Evolutionary conservation across 352 stramenopile genomes (phyloP), one percentile per base, ranked within the genome.

Genomic region (Ophiocytium majus): DNA sequence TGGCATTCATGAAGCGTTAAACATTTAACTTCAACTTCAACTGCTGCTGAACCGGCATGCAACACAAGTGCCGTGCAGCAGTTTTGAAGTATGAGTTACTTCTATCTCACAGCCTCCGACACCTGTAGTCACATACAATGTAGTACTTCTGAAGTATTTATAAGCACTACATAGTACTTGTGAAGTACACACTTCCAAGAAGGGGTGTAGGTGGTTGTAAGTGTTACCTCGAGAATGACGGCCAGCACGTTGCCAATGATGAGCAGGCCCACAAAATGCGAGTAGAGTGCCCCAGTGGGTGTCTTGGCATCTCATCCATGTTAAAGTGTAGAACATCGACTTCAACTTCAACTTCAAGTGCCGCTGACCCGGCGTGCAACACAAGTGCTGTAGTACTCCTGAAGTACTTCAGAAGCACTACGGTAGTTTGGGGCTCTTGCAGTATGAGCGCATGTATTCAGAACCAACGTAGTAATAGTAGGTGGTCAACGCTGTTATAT

Each of bases 161-260:
- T 5, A 57, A 57, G 43, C 43, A 57, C 43, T 14, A 57, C 14
- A 57, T 14, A 14, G 43, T 14, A 57, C 43, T 14, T 14, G 14
- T 5, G 5, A 57, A 14, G 5, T 14, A 14, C 14, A 5, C 14
- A 14, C 5, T 57, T 5, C 5, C n/a, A 57, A n/a, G n/a, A n/a
- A n/a, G n/a, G n/a, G n/a, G n/a, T n/a, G n/a, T n/a, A n/a, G n/a
- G n/a, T n/a, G n/a, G n/a, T n/a, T n/a, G n/a, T n/a, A n/a, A n/a
- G n/a, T n/a, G n/a, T n/a, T n/a, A n/a, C 64, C 64, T 76, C 64
- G 5, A 76, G 64, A 5, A 76, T 17, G 5, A 76, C 64, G 34
- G 64, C 64, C 5, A 76, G 5, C 5, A 5, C 5, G 34, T 76
- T 76, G 64, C 5, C 34, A 10, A 17, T 17, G 34, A 76, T 76